phyloP scores from a whole-genome alignment of 441 rosid genomes.

The Bruguiera hainesii region DNA sequence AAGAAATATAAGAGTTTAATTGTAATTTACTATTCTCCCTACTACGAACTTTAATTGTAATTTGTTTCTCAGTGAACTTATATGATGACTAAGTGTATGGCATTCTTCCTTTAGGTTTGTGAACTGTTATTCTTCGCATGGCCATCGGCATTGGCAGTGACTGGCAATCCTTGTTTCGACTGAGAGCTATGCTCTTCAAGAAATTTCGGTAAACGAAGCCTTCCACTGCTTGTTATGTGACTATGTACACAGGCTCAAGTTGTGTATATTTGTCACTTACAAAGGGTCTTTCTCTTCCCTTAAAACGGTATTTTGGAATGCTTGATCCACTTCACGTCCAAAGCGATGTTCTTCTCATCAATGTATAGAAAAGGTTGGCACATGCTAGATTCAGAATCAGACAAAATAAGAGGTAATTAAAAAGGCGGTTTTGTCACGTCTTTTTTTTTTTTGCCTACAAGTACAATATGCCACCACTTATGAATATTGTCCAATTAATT shows the following conservation, averaged over 20 bases:
- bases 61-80: too few relatives aligned
- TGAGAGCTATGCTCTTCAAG: background rate
- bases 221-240: background rate
- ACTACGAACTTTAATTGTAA: too few relatives aligned
- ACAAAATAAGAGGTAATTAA: background rate
- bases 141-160: too few relatives aligned
- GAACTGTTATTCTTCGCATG: too few relatives aligned
- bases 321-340: background rate
- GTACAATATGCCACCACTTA: conserved; percentile 23
- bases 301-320: too few relatives aligned
- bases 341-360: background rate
- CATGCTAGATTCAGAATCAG: background rate
- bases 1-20: too few relatives aligned
- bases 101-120: too few relatives aligned
- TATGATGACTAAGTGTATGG: too few relatives aligned
- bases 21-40: too few relatives aligned
- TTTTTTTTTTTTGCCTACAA: background rate
- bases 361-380: background rate
- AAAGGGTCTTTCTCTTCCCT: too few relatives aligned
- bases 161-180: background rate
- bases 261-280: background rate
- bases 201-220: background rate
- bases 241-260: background rate
- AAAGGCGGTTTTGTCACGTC: background rate
- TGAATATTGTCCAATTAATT: background rate